phyloP scores from a whole-genome alignment of 495 filamentous ascomycete species.

The Aspergillus heteromorphus region DNA sequence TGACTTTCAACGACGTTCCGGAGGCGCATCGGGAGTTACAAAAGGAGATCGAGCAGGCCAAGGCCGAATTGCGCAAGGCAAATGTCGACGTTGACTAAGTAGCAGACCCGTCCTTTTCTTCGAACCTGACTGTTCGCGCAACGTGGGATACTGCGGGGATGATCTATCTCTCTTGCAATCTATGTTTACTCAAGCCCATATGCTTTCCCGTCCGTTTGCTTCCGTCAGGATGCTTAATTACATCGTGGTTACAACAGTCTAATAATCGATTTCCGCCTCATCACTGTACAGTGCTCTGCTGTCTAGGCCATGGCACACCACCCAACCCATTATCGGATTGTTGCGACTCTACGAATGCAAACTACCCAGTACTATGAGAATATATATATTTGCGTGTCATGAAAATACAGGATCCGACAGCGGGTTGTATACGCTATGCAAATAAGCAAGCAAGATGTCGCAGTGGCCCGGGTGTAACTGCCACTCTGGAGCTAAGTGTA shows the following conservation, averaged over 20 bases:
- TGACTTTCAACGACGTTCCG: constrained; percentile 95
- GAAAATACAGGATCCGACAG: not conserved
- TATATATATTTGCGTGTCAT: not conserved
- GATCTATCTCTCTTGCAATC: not conserved
- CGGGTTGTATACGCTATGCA: not conserved
- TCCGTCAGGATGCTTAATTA: no score
- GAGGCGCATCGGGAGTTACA: constrained; percentile 86
- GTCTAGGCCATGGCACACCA: not conserved
- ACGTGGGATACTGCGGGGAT: not conserved
- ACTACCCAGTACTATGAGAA: not conserved
- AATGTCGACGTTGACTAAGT: constrained; percentile 50
- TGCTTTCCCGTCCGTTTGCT: no score
- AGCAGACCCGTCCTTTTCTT: not conserved
- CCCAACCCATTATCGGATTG: not conserved
- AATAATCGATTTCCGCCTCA: not conserved
- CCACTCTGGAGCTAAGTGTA: not conserved
- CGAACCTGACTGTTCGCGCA: not conserved
- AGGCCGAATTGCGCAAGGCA: constrained; percentile 41
- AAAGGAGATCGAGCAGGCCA: constrained; percentile 52
- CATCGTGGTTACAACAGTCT: not conserved
- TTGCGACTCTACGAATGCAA: not conserved
- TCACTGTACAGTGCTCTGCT: not conserved
- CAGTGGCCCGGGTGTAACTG: not conserved
- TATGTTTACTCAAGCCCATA: not conserved
- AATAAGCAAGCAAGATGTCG: not conserved